phyloP scores from a whole-genome alignment of 441 rosid genomes.

The Populus hybrid region DNA sequence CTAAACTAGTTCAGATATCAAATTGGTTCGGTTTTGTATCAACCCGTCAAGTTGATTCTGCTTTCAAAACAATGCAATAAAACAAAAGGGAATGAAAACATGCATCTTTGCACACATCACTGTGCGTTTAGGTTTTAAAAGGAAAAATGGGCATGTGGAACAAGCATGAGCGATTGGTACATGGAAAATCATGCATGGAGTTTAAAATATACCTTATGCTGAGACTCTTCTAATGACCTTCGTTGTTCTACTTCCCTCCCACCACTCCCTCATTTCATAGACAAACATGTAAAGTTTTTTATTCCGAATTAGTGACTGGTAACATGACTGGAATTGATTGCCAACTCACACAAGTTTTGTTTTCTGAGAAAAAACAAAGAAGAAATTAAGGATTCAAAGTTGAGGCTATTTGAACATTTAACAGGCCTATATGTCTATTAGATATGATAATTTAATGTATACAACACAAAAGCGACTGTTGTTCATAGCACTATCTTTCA shows the following conservation, averaged over 20 bases:
- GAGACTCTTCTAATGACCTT: slow-evolving; percentile 5
- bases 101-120: slow-evolving; percentile 22
- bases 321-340: slow-evolving; percentile 15
- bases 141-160: slow-evolving; percentile 18
- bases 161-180: slow-evolving; percentile 21
- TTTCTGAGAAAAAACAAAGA: not conserved
- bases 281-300: not conserved
- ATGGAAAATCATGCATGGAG: slow-evolving; percentile 23
- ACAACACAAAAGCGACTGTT: slow-evolving; percentile 6
- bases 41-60: too few species aligned
- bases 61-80: not conserved
- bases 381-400: not conserved
- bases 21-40: rapidly evolving
- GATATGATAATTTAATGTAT: slow-evolving; percentile 4
- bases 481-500: slow-evolving; percentile 33
- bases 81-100: slow-evolving; percentile 16
- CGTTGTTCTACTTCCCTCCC: slow-evolving; percentile 2
- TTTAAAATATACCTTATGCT: slow-evolving; percentile 5
- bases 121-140: slow-evolving; percentile 15
- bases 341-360: slow-evolving; percentile 14
- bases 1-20: too few species aligned
- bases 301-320: not conserved
- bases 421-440: not conserved
- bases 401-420: slow-evolving; percentile 5
- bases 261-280: not conserved